phyloP scores from a whole-genome alignment of 495 filamentous ascomycete species.

The Penicillium malachiteum region DNA sequence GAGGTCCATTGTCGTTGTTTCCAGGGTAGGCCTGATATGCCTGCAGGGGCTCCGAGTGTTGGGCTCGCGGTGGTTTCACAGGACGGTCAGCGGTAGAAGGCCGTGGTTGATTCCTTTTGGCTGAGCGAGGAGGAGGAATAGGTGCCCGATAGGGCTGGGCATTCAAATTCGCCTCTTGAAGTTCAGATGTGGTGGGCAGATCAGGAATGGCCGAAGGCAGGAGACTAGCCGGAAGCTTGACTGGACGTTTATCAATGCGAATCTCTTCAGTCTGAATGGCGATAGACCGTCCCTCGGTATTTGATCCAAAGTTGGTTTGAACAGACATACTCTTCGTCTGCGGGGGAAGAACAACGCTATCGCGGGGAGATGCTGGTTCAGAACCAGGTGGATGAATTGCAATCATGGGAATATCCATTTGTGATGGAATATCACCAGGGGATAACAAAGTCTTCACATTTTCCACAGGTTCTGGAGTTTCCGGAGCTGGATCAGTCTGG shows the following conservation, averaged over 20 bases:
- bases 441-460: constrained; percentile 16
- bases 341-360: constrained; percentile 60
- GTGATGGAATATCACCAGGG: constrained; percentile 20
- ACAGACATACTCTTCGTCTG: constrained; percentile 61
- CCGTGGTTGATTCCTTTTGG: constrained; percentile 25
- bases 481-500: constrained; percentile 58
- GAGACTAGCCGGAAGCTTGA: constrained; percentile 73
- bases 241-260: constrained; percentile 68
- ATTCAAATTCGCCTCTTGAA: constrained; percentile 5
- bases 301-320: constrained; percentile 46
- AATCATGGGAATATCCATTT: constrained; percentile 58
- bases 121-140: constrained; percentile 34
- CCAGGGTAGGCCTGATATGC: constrained; percentile 77
- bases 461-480: constrained; percentile 7
- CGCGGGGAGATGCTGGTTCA: constrained; percentile 61
- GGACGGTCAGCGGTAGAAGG: constrained; percentile 9
- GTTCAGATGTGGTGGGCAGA: constrained; percentile 24
- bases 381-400: constrained; percentile 64
- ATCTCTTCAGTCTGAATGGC: constrained; percentile 89
- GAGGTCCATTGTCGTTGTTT: constrained; percentile 78
- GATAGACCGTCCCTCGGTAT: constrained; percentile 44
- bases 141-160: constrained; percentile 36
- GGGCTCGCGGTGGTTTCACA: constrained; percentile 20
- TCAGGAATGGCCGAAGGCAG: constrained; percentile 64
- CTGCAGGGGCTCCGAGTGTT: constrained; percentile 51